Conservation (phyloP, 163 green algal genomes). For the Chlorella variabilis region DNA sequence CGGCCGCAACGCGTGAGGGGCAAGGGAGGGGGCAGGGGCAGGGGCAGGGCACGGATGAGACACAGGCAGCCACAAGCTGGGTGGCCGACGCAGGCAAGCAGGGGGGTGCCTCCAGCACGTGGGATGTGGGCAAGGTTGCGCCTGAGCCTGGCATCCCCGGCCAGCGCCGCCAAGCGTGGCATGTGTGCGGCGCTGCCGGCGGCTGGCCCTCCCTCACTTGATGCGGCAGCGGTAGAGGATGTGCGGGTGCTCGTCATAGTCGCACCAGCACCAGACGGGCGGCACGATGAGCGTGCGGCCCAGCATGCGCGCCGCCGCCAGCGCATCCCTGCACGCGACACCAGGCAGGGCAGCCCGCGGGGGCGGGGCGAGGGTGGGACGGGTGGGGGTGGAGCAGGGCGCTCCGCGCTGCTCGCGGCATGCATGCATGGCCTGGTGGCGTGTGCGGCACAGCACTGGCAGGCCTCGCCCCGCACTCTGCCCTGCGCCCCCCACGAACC, state of each 20-base stretch:
- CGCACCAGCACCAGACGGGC: slow-evolving; percentile 12
- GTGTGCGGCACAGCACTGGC: too few relatives aligned
- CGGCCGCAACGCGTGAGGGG: too few relatives aligned
- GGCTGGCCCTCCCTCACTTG: slow-evolving; percentile 5
- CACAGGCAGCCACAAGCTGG: not conserved
- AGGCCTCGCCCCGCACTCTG: too few relatives aligned
- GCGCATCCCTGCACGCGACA: slow-evolving; percentile 8
- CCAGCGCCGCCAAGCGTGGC: too few relatives aligned
- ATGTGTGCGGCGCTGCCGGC: too few relatives aligned
- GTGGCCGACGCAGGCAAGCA: not conserved
- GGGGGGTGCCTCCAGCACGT: not conserved
- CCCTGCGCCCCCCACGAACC: not conserved
- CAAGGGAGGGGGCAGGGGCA: too few relatives aligned
- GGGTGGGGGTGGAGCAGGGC: too few relatives aligned
- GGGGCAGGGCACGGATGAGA: not conserved
- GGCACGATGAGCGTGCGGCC: slow-evolving; percentile 2
- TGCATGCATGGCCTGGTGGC: too few relatives aligned
- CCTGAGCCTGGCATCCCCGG: too few relatives aligned
- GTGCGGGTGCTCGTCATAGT: slow-evolving; percentile 10
- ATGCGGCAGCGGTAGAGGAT: not conserved
- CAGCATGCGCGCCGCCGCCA: slow-evolving; percentile 5
- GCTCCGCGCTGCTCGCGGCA: too few relatives aligned
- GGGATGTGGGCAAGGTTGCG: too few relatives aligned
- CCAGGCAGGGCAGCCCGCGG: not conserved
- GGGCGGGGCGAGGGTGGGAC: too few relatives aligned